Conservation (phyloP, 2,329 filamentous ascomycete species). For the Fusarium mangiferae region DNA sequence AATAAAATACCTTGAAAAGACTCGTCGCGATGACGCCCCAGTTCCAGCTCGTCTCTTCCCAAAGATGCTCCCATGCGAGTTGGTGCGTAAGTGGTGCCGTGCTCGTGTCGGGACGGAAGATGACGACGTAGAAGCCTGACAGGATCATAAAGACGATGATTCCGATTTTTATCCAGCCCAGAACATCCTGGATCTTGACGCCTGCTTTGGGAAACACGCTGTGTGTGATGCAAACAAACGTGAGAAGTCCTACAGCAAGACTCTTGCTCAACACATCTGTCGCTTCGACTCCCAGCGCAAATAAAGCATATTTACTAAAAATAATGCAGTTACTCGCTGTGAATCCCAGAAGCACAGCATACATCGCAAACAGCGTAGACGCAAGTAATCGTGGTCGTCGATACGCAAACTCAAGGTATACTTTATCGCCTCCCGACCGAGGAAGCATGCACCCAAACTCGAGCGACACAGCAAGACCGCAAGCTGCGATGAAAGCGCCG, state of each 20-base stretch:
- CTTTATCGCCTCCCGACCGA: slow-evolving; percentile 74
- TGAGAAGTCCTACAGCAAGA: slow-evolving; percentile 67
- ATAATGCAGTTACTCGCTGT: slow-evolving; percentile 77
- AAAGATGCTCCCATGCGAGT: slow-evolving; percentile 63
- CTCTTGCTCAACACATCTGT: slow-evolving; percentile 63
- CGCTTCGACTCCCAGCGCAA: slow-evolving; percentile 63
- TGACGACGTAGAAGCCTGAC: slow-evolving; percentile 68
- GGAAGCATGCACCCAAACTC: slow-evolving; percentile 79
- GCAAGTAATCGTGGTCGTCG: slow-evolving; percentile 70
- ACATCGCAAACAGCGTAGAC: slow-evolving; percentile 70
- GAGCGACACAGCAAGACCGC: slow-evolving; percentile 69
- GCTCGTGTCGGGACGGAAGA: slow-evolving; percentile 52
- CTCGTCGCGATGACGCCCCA: slow-evolving; percentile 75
- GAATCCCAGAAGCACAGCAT: slow-evolving; percentile 72
- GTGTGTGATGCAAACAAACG: slow-evolving; percentile 67
- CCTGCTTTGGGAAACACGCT: slow-evolving; percentile 66
- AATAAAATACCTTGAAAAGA: slow-evolving; percentile 76
- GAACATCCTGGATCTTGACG: slow-evolving; percentile 67
- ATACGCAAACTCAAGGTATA: slow-evolving; percentile 77
- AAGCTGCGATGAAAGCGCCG: slow-evolving; percentile 70
- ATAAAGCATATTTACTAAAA: slow-evolving; percentile 73
- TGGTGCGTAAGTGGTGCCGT: slow-evolving; percentile 4
- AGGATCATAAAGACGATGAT: slow-evolving; percentile 70
- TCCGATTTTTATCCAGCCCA: slow-evolving; percentile 72
- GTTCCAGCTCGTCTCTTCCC: slow-evolving; percentile 74